These are phyloP conservation scores for Rubia peregrina DNA, from an alignment of 305 asterid species.

Conservation along the genomic window DNA sequence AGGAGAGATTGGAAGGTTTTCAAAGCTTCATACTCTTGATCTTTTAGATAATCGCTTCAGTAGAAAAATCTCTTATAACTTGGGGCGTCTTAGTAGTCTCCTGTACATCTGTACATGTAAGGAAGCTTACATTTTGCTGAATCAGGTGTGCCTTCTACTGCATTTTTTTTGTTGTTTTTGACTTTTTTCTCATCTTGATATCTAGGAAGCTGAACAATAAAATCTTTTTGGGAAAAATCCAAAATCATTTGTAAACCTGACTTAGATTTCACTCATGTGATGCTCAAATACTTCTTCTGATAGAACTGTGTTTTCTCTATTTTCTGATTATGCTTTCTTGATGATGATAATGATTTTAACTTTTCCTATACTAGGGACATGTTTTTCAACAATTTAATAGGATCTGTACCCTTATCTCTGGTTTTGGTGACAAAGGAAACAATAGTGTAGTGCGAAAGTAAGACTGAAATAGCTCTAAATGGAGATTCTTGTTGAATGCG, in stretches of 20 bases:
- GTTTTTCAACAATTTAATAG: slow-evolving; percentile 88
- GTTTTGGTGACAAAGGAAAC: too few relatives aligned
- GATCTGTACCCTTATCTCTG: slow-evolving; percentile 52
- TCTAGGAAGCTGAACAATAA: slow-evolving; percentile 87
- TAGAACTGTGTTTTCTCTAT: background rate
- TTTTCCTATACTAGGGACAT: slow-evolving; percentile 54
- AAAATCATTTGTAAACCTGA: slow-evolving; percentile 54
- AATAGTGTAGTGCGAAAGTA: too few relatives aligned
- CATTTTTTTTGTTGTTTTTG: slow-evolving; percentile 14
- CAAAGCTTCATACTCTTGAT: slow-evolving; percentile 79
- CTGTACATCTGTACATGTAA: slow-evolving; percentile 57
- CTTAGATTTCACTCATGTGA: slow-evolving; percentile 79
- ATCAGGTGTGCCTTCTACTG: background rate
- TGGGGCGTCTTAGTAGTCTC: slow-evolving; percentile 37
- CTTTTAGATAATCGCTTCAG: slow-evolving; percentile 62
- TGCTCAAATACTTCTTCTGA: slow-evolving; percentile 22
- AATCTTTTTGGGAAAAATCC: slow-evolving; percentile 75
- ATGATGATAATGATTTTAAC: slow-evolving; percentile 11
- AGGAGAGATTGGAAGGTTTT: slow-evolving; percentile 55
- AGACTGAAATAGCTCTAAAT: too few relatives aligned
- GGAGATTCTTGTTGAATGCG: too few relatives aligned
- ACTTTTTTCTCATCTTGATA: slow-evolving; percentile 14
- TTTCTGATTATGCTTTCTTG: background rate
- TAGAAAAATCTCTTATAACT: slow-evolving; percentile 61
- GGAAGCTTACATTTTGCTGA: slow-evolving; percentile 15